Base-by-base conservation (phyloP, 2,329 filamentous ascomycete species). In the Fusarium praegraminearum region DNA sequence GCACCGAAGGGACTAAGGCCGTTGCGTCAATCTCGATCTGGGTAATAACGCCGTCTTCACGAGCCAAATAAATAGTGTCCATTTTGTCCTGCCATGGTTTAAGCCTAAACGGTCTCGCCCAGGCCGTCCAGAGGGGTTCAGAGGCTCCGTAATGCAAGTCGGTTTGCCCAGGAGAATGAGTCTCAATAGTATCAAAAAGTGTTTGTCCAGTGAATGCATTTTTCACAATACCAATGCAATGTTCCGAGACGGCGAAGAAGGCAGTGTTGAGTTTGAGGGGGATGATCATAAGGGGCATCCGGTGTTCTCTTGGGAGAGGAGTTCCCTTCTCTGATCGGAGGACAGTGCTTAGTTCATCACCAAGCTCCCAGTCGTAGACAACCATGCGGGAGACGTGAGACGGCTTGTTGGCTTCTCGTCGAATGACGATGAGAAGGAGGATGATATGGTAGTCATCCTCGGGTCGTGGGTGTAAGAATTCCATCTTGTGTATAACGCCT, bases 31-130 rank as follows among this genome's bases (percentile, higher is more conserved):
- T 88, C 70, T 93, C 90, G 7, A 95, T 80, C 69, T 91, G 92
- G 56, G 90, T 87, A 12, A 98, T 85, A 50, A 90, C 83, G 5
- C 96, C 96, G 76, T 98, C 95, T 80, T 98, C 95, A 57, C 94
- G 89, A 13, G 91, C 92, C 18, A 99, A 82, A 75, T 96, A 97
- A 50, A 98, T 89, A 63, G 91, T 89, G 75, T 98, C 96, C 36
- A 90, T 89, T 20, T 83, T 85, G 56, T 86, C 82, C 54, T 87
- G 86, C 70, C 90, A 91, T 15, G 83, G 80, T 63, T 85, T 85
- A 26, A 89, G 86, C 10, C 95, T 89, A 62, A 89, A 86, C 3
- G 94, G 92, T 62, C 93, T 88, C 30, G 93, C 89, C 94, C 95
- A 99, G 26, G 91, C 89, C 5, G 91, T 91, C 92, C 94, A 98